Conservation (phyloP, 306 rosid species). For the Psophocarpus tetragonolobus region DNA sequence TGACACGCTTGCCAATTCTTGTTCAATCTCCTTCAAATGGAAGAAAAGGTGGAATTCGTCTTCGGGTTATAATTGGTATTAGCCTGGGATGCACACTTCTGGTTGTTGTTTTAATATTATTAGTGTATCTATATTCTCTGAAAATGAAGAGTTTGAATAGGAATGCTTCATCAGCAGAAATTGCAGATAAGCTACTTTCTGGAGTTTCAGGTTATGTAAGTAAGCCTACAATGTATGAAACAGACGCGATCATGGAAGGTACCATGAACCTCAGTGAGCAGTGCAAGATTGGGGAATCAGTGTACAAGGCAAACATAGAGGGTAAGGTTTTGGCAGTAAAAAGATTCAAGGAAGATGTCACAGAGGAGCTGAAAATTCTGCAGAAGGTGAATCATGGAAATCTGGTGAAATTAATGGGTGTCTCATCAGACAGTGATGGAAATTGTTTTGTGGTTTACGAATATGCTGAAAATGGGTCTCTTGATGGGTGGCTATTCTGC, state of each 20-base stretch:
- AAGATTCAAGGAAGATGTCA: conserved; percentile 54
- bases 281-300: conserved; percentile 64
- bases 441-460: conserved; percentile 68
- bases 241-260: conserved; percentile 54
- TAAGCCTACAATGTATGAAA: conserved; percentile 62
- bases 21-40: conserved; percentile 36
- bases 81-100: conserved; percentile 47
- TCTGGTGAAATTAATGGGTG: conserved; percentile 73
- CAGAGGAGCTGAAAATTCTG: conserved; percentile 69
- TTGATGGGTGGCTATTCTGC: conserved; percentile 59
- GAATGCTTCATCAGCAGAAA: conserved; percentile 42
- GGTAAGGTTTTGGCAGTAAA: conserved; percentile 60
- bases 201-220: conserved; percentile 78
- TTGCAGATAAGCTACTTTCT: conserved; percentile 57
- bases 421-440: conserved; percentile 53
- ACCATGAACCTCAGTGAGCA: conserved; percentile 63
- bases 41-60: conserved; percentile 16
- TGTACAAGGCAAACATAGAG: conserved; percentile 65
- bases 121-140: conserved; percentile 34
- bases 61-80: conserved; percentile 35
- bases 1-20: conserved; percentile 55
- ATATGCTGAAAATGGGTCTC: conserved; percentile 75
- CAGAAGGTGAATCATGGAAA: conserved; percentile 83
- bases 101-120: conserved; percentile 23
- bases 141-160: conserved; percentile 38